These are phyloP conservation scores for Podila verticillata DNA, from an alignment of 192 early-diverging fungal species.

Conservation along the genomic window DNA sequence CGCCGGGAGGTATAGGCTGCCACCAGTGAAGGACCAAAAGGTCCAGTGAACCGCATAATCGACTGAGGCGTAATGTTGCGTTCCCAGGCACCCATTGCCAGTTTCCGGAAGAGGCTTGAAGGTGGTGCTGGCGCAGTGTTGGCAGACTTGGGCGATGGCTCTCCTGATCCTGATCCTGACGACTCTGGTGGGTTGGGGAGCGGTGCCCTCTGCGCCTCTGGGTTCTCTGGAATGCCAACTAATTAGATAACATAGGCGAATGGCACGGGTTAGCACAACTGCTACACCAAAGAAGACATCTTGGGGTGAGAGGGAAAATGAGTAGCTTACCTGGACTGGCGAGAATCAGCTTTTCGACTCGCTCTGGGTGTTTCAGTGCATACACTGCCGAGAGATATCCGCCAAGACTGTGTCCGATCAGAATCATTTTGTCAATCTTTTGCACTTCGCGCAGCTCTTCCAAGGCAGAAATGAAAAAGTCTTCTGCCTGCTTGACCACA, in stretches of 20 bases:
- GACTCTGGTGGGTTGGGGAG: conserved; percentile 24
- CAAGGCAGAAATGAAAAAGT: conserved; percentile 90
- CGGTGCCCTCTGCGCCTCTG: conserved; percentile 41
- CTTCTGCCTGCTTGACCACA: conserved; percentile 70
- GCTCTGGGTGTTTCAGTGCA: conserved; percentile 86
- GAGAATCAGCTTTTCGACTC: conserved; percentile 88
- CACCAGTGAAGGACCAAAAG: conserved; percentile 75
- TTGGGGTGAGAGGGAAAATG: too few relatives aligned
- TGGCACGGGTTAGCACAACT: background rate
- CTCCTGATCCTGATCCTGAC: conserved; percentile 11
- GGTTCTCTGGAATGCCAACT: conserved; percentile 73
- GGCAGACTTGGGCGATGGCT: conserved; percentile 1
- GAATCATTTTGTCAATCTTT: conserved; percentile 83
- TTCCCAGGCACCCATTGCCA: conserved; percentile 73
- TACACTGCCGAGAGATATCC: conserved; percentile 90
- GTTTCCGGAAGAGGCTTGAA: conserved; percentile 41
- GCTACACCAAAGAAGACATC: background rate
- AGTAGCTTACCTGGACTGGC: conserved; percentile 79
- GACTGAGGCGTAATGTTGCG: conserved; percentile 84
- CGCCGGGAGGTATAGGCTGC: conserved; percentile 65
- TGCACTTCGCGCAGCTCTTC: conserved; percentile 87
- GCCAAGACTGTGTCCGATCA: conserved; percentile 87
- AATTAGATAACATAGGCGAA: background rate
- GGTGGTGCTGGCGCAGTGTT: background rate
- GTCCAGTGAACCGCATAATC: conserved; percentile 79